Percentiles rank a stretch among this genome's conserved stretches.
Evolutionary conservation across 2,329 filamentous ascomycete species (phyloP).

Genomic region (Paradendryphiella salina): DNA sequence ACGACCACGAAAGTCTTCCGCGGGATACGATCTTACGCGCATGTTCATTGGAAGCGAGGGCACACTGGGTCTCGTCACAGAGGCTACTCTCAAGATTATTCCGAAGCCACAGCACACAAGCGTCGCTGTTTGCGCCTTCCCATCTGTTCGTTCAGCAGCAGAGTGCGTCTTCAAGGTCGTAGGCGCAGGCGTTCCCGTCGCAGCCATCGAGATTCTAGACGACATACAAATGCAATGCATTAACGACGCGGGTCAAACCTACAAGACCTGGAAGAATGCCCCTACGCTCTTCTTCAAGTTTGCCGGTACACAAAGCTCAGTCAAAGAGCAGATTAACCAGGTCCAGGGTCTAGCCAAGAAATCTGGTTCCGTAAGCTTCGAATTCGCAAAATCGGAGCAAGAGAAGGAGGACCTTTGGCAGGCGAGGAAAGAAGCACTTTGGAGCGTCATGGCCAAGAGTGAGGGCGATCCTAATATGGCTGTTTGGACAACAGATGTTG

Average conservation of each 20-base stretch:
- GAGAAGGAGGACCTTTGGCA: conserved; percentile 74
- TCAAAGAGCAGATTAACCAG: conserved; percentile 76
- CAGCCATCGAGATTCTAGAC: conserved; percentile 90
- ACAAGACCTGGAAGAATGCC: conserved; percentile 67
- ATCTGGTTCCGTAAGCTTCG: conserved; percentile 67
- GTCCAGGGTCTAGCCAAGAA: conserved; percentile 64
- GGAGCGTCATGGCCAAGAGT: conserved; percentile 69
- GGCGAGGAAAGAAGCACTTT: conserved; percentile 73
- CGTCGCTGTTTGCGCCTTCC: conserved; percentile 74
- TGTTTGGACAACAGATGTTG: conserved; percentile 81
- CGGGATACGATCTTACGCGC: conserved; percentile 88
- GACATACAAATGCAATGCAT: conserved; percentile 84
- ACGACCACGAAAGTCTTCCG: conserved; percentile 83
- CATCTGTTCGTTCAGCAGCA: conserved; percentile 69
- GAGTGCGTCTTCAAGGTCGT: conserved; percentile 81
- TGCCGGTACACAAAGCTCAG: conserved; percentile 65
- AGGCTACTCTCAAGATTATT: conserved; percentile 85
- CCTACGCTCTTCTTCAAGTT: conserved; percentile 80
- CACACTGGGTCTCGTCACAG: conserved; percentile 86
- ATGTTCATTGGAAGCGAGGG: conserved; percentile 91
- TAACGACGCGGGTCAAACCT: conserved; percentile 67
- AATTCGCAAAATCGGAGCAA: conserved; percentile 66
- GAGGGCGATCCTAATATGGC: conserved; percentile 60
- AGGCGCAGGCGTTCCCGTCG: conserved; percentile 77
- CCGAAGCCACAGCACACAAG: conserved; percentile 77